Conservation (phyloP, 495 filamentous ascomycete species). For the Aspergillus conjunctus region DNA sequence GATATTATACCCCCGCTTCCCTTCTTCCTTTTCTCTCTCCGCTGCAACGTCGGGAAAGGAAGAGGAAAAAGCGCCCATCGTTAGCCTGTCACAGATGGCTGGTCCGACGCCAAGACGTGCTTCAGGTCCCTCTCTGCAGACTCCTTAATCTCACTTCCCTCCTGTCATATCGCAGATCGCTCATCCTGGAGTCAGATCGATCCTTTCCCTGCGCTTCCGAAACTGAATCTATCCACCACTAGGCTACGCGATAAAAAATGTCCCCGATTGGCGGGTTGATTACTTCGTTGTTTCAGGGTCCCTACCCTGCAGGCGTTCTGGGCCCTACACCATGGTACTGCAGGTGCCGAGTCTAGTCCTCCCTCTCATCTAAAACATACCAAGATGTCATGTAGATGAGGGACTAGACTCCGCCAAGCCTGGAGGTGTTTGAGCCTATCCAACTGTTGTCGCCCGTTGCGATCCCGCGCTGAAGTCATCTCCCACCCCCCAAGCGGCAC, state of each 20-base stretch:
- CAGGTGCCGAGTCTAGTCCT: no score
- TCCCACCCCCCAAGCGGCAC: not conserved
- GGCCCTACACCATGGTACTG: no score
- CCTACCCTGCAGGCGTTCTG: no score
- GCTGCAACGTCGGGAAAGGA: no score
- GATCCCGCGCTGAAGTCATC: not conserved
- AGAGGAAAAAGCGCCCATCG: not conserved
- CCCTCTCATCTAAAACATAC: not conserved
- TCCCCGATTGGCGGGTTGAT: constrained; percentile 3
- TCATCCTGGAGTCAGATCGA: not conserved
- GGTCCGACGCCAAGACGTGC: constrained; percentile 17
- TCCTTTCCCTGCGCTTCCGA: not conserved
- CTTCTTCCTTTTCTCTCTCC: no score
- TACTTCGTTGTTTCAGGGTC: constrained; percentile 8
- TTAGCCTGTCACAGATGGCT: constrained; percentile 19
- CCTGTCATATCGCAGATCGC: constrained; percentile 12
- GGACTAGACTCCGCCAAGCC: not conserved
- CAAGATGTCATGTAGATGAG: not conserved
- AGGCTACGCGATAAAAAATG: not conserved
- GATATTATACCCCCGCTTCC: no score
- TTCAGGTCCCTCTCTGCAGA: constrained; percentile 5
- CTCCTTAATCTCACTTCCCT: constrained; percentile 9
- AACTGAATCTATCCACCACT: not conserved
- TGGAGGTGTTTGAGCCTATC: not conserved
- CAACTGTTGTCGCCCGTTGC: not conserved